A percentile compares a stretch with the other conserved stretches of the same genome.
Conservation (phyloP, 805 yeast genomes). For the Starmerella roubikii region DNA sequence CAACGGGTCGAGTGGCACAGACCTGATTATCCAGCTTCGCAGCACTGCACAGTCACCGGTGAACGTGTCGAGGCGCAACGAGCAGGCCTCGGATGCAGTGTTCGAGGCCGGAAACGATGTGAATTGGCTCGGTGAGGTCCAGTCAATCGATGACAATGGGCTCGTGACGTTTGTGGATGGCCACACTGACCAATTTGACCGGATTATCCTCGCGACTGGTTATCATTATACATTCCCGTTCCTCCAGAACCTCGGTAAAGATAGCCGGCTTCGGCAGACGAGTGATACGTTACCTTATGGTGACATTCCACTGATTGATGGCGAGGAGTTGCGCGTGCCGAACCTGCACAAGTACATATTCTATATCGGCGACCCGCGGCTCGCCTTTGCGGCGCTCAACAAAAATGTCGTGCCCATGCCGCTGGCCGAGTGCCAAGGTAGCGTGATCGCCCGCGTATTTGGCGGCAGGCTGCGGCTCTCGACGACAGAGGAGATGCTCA, state of each 20-base stretch:
- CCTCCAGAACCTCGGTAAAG: slow-evolving; percentile 27
- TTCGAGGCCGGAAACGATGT: slow-evolving; percentile 27
- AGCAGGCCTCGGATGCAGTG: slow-evolving; percentile 29
- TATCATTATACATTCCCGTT: slow-evolving; percentile 56
- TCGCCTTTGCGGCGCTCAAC: slow-evolving; percentile 45
- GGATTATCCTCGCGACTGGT: slow-evolving; percentile 60
- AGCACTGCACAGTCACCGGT: slow-evolving; percentile 29
- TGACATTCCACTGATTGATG: slow-evolving; percentile 7
- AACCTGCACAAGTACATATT: slow-evolving; percentile 49
- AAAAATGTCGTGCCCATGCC: slow-evolving; percentile 26
- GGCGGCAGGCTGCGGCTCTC: slow-evolving; percentile 43
- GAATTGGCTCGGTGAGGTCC: slow-evolving; percentile 25
- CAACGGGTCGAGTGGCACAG: slow-evolving; percentile 64
- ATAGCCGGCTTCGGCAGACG: neutral
- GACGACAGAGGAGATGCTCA: slow-evolving; percentile 32
- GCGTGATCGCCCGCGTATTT: slow-evolving; percentile 50
- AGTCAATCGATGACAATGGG: slow-evolving; percentile 29
- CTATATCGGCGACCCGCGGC: slow-evolving; percentile 45
- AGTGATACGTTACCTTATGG: neutral
- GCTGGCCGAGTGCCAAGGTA: slow-evolving; percentile 44
- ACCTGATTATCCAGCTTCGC: slow-evolving; percentile 50
- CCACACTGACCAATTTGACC: slow-evolving; percentile 35
- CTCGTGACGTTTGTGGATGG: slow-evolving; percentile 40
- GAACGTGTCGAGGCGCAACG: slow-evolving; percentile 36
- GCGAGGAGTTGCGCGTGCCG: slow-evolving; percentile 37